Evolutionary conservation across 2,329 filamentous ascomycete species (phyloP), one percentile per base, ranked within the genome.

Genomic region (Tolypocladium tundrense): DNA sequence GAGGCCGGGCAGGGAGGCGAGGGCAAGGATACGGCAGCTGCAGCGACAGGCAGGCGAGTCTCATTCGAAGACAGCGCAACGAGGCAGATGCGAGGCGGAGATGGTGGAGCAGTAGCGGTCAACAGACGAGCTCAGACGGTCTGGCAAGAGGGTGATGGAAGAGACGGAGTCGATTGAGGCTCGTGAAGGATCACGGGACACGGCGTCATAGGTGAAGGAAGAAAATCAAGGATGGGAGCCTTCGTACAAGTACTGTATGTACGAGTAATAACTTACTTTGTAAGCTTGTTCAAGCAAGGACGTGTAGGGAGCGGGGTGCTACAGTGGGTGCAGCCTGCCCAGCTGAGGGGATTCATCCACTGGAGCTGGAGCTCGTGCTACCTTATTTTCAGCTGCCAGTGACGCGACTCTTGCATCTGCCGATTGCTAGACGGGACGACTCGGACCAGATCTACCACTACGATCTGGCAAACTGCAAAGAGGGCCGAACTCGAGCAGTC

Each of bases 21-120:
- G 48, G 48, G 48, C 9, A n/a, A 19, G 24, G 14, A 50, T 58
- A 56, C 57, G 57, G 58, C 59, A 27, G 3, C 48, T 51, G 33
- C 14, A 11, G 45, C 8, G 14, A 16, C 3, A 2, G 14, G 45
- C 3, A 31, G 45, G 27, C 6, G 27, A 14, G 45, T 14, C 24
- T 50, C 45, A 50, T 33, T n/a, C 45, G 14, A 24, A 24, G 24
- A 48, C 45, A 19, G 45, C 24, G 24, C 1, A 19, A 11, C 3
- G 45, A 33, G 16, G 27, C 45, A 50, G 45, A 33, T 6, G 45
- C 24, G 24, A 24, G 13, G 45, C 42, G 7, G 42, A 27, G 43
- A 31, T 9, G 45, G 45, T 27, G 40, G 19, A 41, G 6, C 3
- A 31, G 43, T 3, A 31, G 43, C 42, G 27, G 11, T 31, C 27